Conservation (phyloP, 192 early-diverging fungal species). For the Spizellomyces punctatus region DNA sequence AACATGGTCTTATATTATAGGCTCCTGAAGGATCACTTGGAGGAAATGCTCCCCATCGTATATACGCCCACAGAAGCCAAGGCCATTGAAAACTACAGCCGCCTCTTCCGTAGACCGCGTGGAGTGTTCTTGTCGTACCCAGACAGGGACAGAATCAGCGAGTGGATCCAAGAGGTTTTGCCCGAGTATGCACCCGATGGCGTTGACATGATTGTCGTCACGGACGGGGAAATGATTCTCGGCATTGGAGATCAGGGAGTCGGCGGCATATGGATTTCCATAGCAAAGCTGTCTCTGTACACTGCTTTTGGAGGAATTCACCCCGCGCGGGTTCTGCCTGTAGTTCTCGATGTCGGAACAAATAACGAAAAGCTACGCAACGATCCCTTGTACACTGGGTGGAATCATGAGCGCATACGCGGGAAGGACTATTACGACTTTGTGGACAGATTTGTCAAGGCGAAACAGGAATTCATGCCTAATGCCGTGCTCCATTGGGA, state of each 20-base stretch:
- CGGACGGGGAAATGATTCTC: slow-evolving; percentile 89
- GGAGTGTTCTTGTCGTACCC: slow-evolving; percentile 84
- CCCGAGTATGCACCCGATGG: slow-evolving; percentile 47
- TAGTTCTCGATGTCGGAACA: slow-evolving; percentile 88
- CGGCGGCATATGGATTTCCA: slow-evolving; percentile 91
- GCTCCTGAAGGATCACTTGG: slow-evolving; percentile 66
- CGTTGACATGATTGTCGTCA: slow-evolving; percentile 80
- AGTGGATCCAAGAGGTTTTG: slow-evolving; percentile 76
- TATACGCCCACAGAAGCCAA: slow-evolving; percentile 47
- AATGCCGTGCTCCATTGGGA: slow-evolving; percentile 89
- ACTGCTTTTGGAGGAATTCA: slow-evolving; percentile 68
- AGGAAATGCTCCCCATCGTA: slow-evolving; percentile 42
- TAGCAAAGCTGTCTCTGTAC: slow-evolving; percentile 92
- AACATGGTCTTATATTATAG: slow-evolving; percentile 85
- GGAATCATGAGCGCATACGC: slow-evolving; percentile 62
- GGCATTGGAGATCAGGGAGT: slow-evolving; percentile 93
- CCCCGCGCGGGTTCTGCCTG: slow-evolving; percentile 82
- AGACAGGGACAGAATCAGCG: slow-evolving; percentile 71
- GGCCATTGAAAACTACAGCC: slow-evolving; percentile 84
- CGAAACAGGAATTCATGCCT: slow-evolving; percentile 71
- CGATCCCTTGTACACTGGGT: slow-evolving; percentile 88
- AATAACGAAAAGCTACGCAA: slow-evolving; percentile 78
- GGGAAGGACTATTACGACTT: slow-evolving; percentile 74
- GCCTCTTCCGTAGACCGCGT: slow-evolving; percentile 75
- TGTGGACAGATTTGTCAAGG: slow-evolving; percentile 78